Conservation (phyloP, 1,284 basidiomycete species). For the Ceratobasidium sp. region DNA sequence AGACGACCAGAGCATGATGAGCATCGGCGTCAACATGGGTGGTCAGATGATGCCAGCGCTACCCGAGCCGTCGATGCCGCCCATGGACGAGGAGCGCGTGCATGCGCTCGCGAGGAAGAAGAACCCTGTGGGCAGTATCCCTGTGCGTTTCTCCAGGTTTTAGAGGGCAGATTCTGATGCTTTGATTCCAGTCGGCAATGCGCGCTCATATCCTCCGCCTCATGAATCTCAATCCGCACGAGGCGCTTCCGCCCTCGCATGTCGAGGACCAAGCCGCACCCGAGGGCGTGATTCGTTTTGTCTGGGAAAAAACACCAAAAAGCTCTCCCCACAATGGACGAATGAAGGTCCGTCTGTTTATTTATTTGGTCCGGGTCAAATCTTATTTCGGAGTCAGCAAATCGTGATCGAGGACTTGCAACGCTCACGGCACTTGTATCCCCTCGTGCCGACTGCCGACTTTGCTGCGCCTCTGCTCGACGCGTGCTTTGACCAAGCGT, state of each 20-base stretch:
- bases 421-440: constrained; percentile 35
- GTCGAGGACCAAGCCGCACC: constrained; percentile 28
- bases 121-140: constrained; percentile 37
- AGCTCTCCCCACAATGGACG: constrained; percentile 36
- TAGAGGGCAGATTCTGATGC: background rate
- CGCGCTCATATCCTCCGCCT: constrained; percentile 34
- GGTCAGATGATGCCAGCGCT: constrained; percentile 26
- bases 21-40: constrained; percentile 23
- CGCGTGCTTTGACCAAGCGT: constrained; percentile 36
- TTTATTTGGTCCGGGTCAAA: background rate
- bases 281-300: constrained; percentile 27
- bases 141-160: constrained; percentile 5
- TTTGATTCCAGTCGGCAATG: constrained; percentile 25
- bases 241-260: constrained; percentile 36
- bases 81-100: constrained; percentile 38
- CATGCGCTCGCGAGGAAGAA: constrained; percentile 36
- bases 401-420: constrained; percentile 39
- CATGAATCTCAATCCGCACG: constrained; percentile 34
- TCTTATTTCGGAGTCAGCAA: constrained; percentile 26
- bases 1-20: constrained; percentile 26
- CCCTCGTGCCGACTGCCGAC: constrained; percentile 38
- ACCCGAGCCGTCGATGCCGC: constrained; percentile 27
- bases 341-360: constrained; percentile 23
- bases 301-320: constrained; percentile 38
- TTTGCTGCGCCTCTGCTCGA: constrained; percentile 38